Base-by-base conservation (phyloP, 805 yeast species). In the Peterozyma toletana region DNA sequence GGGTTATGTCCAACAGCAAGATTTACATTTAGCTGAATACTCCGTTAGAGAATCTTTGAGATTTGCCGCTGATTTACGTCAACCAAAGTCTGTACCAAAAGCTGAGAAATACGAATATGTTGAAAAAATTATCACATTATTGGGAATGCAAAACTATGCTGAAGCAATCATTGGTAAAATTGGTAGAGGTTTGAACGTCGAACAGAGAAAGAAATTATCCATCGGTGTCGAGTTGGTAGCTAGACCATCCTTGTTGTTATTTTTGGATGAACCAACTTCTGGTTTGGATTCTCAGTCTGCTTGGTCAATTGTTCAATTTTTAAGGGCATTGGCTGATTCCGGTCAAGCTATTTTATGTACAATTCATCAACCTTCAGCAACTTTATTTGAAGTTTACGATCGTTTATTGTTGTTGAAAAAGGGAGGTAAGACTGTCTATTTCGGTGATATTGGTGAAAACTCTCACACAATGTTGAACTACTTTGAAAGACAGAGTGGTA, bases 291-390 rank as follows among this genome's bases (percentile, higher is more conserved):
- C 82, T 9, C 75, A 72, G 52, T 72, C 82, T 40, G 82, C 83
- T n/a, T 70, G 80, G 78, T 73, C 82, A 17, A 72, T 78, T 51
- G 68, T 77, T 50, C 70, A 73, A 52, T 66, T 77, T 56, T 71
- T 72, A 63, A 69, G 73, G 52, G 68, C 66, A 51, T 69, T 70
- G 56, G 80, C 73, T 9, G 70, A 71, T 49, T 64, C 72, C 46
- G 79, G 79, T 16, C 79, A 74, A 53, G 76, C 79, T 27, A 67
- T 78, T 50, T 63, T 78, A 50, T 77, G 82, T 67, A 85, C 95
- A 27, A 85, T 85, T 52, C 93, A 85, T 63, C 95, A 85, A 63
- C 95, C 95, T 56, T 85, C 93, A 9, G 90, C 95, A 43, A 70
- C 83, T 47, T 67, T 86, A 56, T 71, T 86, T 64, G 75, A 84